These are phyloP conservation scores for Pyracantha coccinea DNA, from an alignment of 331 rosid species.

Conservation along the genomic window DNA sequence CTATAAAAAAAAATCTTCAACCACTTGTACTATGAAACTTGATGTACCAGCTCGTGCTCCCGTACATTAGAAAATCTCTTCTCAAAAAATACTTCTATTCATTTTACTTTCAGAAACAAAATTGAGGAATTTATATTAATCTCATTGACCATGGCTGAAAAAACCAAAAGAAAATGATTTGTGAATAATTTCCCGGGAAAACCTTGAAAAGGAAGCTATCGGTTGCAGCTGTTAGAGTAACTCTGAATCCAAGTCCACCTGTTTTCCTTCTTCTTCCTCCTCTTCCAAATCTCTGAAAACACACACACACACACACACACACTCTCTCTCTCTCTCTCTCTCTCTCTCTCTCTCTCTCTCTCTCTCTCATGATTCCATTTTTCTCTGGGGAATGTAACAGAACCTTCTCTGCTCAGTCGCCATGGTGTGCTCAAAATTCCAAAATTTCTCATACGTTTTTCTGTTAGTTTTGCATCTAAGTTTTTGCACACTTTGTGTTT, in stretches of 20 bases:
- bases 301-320: too few species aligned
- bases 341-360: not conserved
- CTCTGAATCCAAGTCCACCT: slow-evolving; percentile 17
- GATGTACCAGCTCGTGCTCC: too few species aligned
- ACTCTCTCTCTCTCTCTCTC: not conserved
- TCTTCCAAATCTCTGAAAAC: not conserved
- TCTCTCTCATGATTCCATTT: slow-evolving; percentile 5
- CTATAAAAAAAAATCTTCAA: too few species aligned
- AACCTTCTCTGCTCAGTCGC: not conserved
- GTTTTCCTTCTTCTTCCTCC: slow-evolving; percentile 3
- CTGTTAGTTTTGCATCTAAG: not conserved
- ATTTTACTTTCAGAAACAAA: too few species aligned
- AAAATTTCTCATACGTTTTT: slow-evolving; percentile 6
- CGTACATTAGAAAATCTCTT: too few species aligned
- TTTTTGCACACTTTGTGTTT: not conserved
- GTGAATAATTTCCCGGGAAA: slow-evolving; percentile 20
- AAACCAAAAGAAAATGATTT: not conserved
- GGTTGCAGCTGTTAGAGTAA: slow-evolving; percentile 36
- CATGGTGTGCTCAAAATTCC: slow-evolving; percentile 1
- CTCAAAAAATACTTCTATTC: too few species aligned
- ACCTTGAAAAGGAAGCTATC: slow-evolving; percentile 30
- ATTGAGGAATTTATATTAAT: too few species aligned
- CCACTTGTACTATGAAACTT: too few species aligned
- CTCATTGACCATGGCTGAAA: too few species aligned
- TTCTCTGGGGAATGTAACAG: not conserved